Base-by-base conservation (phyloP, 2,329 filamentous ascomycete genomes). In the Ilyonectria robusta region DNA sequence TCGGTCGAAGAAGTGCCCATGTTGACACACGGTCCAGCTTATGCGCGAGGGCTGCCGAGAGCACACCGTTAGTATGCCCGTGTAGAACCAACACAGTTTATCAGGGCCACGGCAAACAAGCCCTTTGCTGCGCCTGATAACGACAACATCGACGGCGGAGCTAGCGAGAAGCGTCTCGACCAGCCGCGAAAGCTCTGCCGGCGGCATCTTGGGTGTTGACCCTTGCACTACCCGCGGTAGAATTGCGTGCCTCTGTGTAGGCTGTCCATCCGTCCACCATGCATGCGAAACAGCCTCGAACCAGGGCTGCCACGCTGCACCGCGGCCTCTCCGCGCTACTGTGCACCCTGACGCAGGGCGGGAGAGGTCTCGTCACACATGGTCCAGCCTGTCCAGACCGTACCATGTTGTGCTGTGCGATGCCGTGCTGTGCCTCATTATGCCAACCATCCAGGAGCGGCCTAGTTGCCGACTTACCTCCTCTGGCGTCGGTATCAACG, bases 11-110 rank as follows among this genome's bases (percentile, higher is more conserved):
- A 33, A 58, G 50, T 63, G 62, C 55, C 62, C 62, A 72, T 70
- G 72, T 69, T 53, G 60, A 66, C 64, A 72, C 55, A 65, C 62
- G 54, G 72, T 55, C 69, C 65, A 69, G 42, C 63, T 65, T 65
- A 75, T 73, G 72, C 72, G 71, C 67, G 69, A 66, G 68, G 57
- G 57, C 63, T 62, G 65, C 69, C 47, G 64, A 62, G 65, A 69
- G 65, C 69, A 73, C 60, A 65, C 62, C 47, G 65, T 62, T 67
- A 71, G 59, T 60, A 65, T 66, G 68, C 31, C 55, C 58, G 54
- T 21, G 63, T 37, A 60, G 61, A 67, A 65, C 70, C 73, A 75
- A 74, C 73, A 66, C 35, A 42, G 40, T 17, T 13, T 53, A 31
- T 55, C 5, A 69, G 50, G 44, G 58, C 33, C 29, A 59, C 60